Evolutionary conservation across 1,284 basidiomycete species (phyloP), one percentile per base, ranked within the genome.

Genomic region (Leucoagaricus sp.): DNA sequence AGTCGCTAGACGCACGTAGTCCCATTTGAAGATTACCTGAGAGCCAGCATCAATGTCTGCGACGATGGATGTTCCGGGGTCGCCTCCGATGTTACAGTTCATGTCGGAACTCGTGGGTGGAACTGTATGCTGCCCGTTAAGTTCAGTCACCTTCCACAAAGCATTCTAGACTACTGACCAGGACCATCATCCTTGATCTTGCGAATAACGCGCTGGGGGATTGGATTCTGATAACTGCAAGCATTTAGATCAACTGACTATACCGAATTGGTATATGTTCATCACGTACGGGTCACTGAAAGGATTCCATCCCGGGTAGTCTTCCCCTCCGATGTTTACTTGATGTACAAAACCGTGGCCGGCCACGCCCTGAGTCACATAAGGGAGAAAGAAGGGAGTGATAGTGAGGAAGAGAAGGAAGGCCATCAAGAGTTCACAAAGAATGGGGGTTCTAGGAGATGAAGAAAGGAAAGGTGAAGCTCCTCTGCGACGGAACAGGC

Each of bases 281-380:
- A 23, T 13, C 45, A 65, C 66, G 48, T 65, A 75, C 73, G 68
- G 68, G 60, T 75, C 74, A 54, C 57, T 64, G 57, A 72, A 73
- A 26, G 74, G 75, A 56, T 72, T 69, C 72, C 71, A 76, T 10
- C 72, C 74, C 45, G 66, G 62, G 55, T 72, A 74, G 42, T 59
- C 64, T 54, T 67, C 61, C 44, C 67, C 68, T 54, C 63, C 64
- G 15, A 68, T 61, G 6, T 66, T 57, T 40, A 75, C 69, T 45
- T 49, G 65, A 51, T 72, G 69, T 40, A 74, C 68, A 51, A 63
- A 75, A 33, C 72, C 73, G 60, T 76, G 74, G 45, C 63, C 67
- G 33, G 59, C 62, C 45, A 65, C 68, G 23, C 52, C 26, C 40
- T 48, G 54, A 25, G 63, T 50, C 31, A 54, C 29, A 38, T 58